Evolutionary conservation across 306 rosid genomes (phyloP), one percentile per base, ranked within the genome.

Genomic region (Ammopiptanthus mongolicus): DNA sequence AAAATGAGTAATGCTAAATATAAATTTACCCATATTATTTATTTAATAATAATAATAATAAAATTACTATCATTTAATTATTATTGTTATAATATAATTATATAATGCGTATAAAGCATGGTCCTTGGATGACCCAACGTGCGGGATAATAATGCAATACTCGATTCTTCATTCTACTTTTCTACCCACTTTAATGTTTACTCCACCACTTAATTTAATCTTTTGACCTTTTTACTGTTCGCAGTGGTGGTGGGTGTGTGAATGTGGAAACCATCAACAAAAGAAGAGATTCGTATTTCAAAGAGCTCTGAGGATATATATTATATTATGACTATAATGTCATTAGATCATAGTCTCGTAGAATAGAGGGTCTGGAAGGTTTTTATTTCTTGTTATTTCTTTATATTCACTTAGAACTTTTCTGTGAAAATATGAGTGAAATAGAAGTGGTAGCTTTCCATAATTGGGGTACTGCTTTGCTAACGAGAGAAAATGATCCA

Each of bases 401-500:
- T 62, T 58, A 22, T 52, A 17, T 17, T 5, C 52, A 33, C 53
- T 51, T 28, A 56, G 81, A 74, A 70, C 23, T 14, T 59, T 39
- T 23, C 10, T 41, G 61, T 42, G 42, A 59, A 77, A 71, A 72
- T 39, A 47, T 44, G 78, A 55, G 60, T 69, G 51, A 66, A 71
- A 52, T 28, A 60, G 77, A 65, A 67, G 63, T 77, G 41, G 67
- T 71, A 74, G 88, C 85, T 81, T 85, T 90, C 90, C 79, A 78
- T 83, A 82, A 71, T 82, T 82, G 83, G 85, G 60, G 78, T 85
- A 64, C 72, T 79, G 74, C 83, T 80, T 80, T 86, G 59, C 65
- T 76, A 53, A 78, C 61, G 84, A 82, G 79, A 65, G 71, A 71
- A 63, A 85, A 71, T 75, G 82, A 81, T 79, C 52, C 75, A 84